Evolutionary conservation across 768 basidiomycete species (phyloP), one percentile per base, ranked within the genome.

Genomic region (Thelephora aurantiotincta): DNA sequence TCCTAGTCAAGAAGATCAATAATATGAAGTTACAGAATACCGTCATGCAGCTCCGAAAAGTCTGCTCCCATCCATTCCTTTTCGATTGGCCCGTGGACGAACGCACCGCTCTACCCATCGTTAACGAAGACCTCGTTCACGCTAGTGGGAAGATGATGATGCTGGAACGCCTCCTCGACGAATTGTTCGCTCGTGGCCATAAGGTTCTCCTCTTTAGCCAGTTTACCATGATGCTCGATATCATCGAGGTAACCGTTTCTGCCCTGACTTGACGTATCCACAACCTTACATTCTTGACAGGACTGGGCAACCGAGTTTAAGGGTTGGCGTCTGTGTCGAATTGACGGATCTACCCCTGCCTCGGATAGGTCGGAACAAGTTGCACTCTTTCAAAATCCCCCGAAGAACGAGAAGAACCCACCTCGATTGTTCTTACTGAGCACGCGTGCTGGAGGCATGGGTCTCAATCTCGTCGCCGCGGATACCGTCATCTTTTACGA

Each of bases 111-210:
- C 64, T 78, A 36, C 74, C 74, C 0, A 67, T 82, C 37, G 63
- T 93, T 35, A 78, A 86, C 54, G 80, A 86, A 20, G 80, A 92
- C 55, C 68, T 97, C 30, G 77, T 93, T 20, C 80, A 83, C 48
- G 78, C 79, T 0, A 90, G 86, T 48, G 96, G 96, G 14, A 99
- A 99, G 71, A 98, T 98, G 94, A 82, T 98, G 72, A 68, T 99
- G 2, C 74, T 99, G 0, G 87, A 97, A 52, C 77, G 92, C 5
- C 67, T 99, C 7, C 72, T 99, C 6, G 76, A 76, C 30, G 91
- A 81, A 48, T 65, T 99, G 26, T 89, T 98, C 63, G 68, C 66
- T 35, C 67, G 80, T 2, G 75, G 73, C 6, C 92, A 94, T 63
- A 94, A 91, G 58, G 86, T 89, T 0, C 64, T 92, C n/a, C 58